A percentile compares a stretch with the other conserved stretches of the same genome.
Evolutionary conservation across 2,329 filamentous ascomycete genomes (phyloP).

Genomic region (Talaromyces sp.): DNA sequence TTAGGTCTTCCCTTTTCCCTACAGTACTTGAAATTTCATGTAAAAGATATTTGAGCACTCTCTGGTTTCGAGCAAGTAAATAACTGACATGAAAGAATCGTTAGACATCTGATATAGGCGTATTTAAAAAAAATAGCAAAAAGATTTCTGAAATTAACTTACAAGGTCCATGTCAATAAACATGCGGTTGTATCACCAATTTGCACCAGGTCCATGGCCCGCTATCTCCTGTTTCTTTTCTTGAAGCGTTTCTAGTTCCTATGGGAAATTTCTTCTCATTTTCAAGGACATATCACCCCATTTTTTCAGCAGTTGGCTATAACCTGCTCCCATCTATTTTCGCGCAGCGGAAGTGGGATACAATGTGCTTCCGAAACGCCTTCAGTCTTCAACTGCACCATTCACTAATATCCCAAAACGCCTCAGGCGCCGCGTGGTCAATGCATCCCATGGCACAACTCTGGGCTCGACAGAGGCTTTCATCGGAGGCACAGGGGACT

Average conservation of each 20-base stretch:
- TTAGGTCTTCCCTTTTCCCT: neutral
- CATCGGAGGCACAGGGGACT: neutral
- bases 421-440: neutral
- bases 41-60: neutral
- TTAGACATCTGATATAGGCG: neutral
- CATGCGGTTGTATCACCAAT: conserved; percentile 51
- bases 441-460: conserved; percentile 4
- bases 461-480: conserved; percentile 7
- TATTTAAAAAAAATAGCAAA: neutral
- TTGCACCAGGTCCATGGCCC: too few relatives aligned
- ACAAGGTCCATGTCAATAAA: conserved; percentile 45
- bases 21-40: neutral
- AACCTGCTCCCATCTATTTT: neutral
- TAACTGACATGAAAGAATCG: neutral
- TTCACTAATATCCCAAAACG: neutral
- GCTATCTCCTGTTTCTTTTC: too few relatives aligned
- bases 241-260: too few relatives aligned
- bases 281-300: too few relatives aligned
- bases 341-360: neutral
- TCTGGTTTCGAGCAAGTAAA: neutral
- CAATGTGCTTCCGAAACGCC: neutral
- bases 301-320: too few relatives aligned
- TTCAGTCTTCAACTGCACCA: neutral
- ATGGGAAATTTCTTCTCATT: too few relatives aligned
- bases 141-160: neutral